Conservation (phyloP, 805 yeast genomes). For the Teunomyces funiuensis region DNA sequence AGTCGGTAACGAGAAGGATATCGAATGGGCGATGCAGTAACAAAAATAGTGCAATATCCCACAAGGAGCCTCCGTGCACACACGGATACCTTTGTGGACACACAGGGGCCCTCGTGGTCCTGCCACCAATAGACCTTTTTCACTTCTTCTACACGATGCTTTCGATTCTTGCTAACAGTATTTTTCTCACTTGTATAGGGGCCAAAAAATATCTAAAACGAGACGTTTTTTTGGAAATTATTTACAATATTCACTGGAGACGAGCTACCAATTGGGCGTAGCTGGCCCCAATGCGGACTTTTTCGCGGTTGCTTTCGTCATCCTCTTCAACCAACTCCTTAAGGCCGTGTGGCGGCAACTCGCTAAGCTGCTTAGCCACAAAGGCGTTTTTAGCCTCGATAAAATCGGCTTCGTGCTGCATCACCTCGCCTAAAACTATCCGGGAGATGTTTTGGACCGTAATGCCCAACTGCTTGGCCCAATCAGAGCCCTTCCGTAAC, state of each 20-base stretch:
- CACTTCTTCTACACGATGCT: not conserved
- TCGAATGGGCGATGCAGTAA: constrained; percentile 16
- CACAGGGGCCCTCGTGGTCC: no score
- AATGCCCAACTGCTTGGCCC: constrained; percentile 45
- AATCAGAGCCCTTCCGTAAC: constrained; percentile 44
- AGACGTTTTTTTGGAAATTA: no score
- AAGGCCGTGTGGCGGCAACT: constrained; percentile 41
- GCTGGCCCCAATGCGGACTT: constrained; percentile 14
- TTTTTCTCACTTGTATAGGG: not conserved
- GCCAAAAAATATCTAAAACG: not conserved
- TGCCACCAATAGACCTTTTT: not conserved
- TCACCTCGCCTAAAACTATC: constrained; percentile 39
- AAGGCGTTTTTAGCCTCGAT: constrained; percentile 24
- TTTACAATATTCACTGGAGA: no score
- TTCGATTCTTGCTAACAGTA: not conserved
- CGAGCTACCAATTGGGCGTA: constrained; percentile 9
- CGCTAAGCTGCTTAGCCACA: constrained; percentile 26
- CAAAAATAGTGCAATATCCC: not conserved
- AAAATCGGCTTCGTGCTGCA: constrained; percentile 36
- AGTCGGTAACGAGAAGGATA: constrained; percentile 11
- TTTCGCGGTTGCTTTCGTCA: constrained; percentile 23
- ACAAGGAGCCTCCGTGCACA: no score
- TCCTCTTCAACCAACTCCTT: constrained; percentile 20
- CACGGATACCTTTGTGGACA: no score
- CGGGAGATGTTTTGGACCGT: constrained; percentile 45